phyloP scores from a whole-genome alignment of 129 eudicot genomes.

The Solidago caesia region DNA sequence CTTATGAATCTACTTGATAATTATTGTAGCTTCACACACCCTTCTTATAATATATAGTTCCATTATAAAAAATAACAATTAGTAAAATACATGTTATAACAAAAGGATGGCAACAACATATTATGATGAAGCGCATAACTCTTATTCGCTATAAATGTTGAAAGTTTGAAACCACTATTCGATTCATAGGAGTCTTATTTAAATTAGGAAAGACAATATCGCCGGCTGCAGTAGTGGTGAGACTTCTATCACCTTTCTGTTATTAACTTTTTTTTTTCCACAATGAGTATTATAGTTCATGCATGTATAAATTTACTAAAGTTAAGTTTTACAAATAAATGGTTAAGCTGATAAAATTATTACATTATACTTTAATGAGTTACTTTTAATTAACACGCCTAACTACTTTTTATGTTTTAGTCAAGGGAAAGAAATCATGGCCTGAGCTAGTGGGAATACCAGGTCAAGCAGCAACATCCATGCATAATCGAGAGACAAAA shows the following conservation, averaged over 20 bases:
- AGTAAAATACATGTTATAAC: neutral
- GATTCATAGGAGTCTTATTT: neutral
- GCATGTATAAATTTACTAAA: too few species aligned
- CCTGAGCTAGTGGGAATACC: slow-evolving; percentile 29
- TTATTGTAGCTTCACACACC: too few species aligned
- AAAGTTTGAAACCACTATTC: neutral
- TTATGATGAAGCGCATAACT: neutral
- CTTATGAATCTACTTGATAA: too few species aligned
- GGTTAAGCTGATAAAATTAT: neutral
- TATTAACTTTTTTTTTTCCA: neutral
- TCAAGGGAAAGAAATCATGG: slow-evolving; percentile 38
- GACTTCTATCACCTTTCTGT: neutral
- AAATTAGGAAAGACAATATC: neutral
- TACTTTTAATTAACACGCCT: neutral
- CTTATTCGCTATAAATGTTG: neutral
- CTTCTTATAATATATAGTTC: too few species aligned
- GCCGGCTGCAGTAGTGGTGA: slow-evolving; percentile 9
- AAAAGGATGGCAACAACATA: neutral
- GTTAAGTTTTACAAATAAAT: too few species aligned
- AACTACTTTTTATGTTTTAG: neutral
- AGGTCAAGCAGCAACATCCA: slow-evolving; percentile 13
- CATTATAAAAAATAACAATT: neutral
- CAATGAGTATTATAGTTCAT: too few species aligned
- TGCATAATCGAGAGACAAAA: slow-evolving; percentile 30
- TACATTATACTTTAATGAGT: neutral